A percentile compares a stretch with the other conserved stretches of the same genome.
Evolutionary conservation across 164 flowering plant species (phyloP).

Genomic region (Stephania japonica): DNA sequence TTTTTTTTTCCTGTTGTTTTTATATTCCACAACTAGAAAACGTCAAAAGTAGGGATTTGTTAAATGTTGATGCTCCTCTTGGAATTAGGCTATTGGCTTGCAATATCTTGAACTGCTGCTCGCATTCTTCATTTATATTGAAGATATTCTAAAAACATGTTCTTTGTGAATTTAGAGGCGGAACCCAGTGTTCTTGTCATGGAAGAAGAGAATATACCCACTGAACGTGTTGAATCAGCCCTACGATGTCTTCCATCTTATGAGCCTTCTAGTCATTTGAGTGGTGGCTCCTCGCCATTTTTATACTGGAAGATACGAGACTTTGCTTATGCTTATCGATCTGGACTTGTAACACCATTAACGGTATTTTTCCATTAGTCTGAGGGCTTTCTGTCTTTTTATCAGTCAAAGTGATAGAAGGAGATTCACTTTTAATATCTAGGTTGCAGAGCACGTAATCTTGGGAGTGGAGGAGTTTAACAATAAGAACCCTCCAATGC

Average conservation of each 20-base stretch:
- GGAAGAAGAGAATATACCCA: conserved; percentile 57
- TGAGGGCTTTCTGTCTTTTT: not conserved
- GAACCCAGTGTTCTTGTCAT: conserved; percentile 49
- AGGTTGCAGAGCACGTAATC: conserved; percentile 87
- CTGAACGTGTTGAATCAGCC: conserved; percentile 57
- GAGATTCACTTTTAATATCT: conserved; percentile 13
- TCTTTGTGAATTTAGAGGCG: conserved; percentile 36
- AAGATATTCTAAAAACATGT: not conserved
- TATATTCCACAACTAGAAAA: not conserved
- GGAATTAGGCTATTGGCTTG: not conserved
- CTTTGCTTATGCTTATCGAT: conserved; percentile 83
- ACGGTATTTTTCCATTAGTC: conserved; percentile 34
- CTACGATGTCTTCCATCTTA: conserved; percentile 75
- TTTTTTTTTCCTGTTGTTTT: not conserved
- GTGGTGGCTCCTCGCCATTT: conserved; percentile 31
- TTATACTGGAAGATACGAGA: conserved; percentile 93
- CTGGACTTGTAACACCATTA: conserved; percentile 57
- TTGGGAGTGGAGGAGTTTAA: conserved; percentile 56
- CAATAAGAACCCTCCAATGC: conserved; percentile 50
- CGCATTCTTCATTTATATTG: not conserved
- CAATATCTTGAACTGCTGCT: not conserved
- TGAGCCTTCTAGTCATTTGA: conserved; percentile 45
- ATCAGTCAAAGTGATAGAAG: conserved; percentile 1
- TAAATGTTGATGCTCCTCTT: not conserved
- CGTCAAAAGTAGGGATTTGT: not conserved